Evolutionary conservation across 1,139 yeast genomes (phyloP).

Genomic region (Blastobotrys proliferans): DNA sequence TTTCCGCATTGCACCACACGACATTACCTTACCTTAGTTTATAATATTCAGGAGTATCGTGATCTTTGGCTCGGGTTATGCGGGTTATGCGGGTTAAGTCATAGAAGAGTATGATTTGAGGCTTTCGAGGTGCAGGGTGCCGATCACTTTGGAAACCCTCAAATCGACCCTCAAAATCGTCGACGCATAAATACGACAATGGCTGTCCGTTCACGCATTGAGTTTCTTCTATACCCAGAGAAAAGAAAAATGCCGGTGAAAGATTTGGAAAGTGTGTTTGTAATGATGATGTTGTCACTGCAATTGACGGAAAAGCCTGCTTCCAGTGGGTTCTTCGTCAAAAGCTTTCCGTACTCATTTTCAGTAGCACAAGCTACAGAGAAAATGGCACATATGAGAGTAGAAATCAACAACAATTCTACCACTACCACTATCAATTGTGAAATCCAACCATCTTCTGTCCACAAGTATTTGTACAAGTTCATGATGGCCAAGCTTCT

Average conservation of each 20-base stretch:
- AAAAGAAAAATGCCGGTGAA: conserved; percentile 9
- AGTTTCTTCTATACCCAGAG: background rate
- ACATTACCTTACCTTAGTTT: too few species aligned
- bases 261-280: conserved; percentile 23
- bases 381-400: conserved; percentile 47
- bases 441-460: conserved; percentile 51
- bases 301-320: conserved; percentile 31
- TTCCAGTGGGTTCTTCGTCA: conserved; percentile 37
- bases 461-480: conserved; percentile 42
- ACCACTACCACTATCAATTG: conserved; percentile 56
- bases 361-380: conserved; percentile 48
- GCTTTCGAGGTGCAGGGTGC: too few species aligned
- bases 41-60: too few species aligned
- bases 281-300: conserved; percentile 51
- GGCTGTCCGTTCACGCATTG: too few species aligned
- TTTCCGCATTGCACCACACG: too few species aligned
- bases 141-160: too few species aligned
- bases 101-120: too few species aligned
- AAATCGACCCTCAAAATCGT: too few species aligned
- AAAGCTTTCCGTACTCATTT: conserved; percentile 51
- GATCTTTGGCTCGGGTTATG: too few species aligned
- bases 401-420: conserved; percentile 44
- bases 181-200: too few species aligned
- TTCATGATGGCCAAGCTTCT: conserved; percentile 66
- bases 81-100: too few species aligned